Percentiles rank a stretch among this genome's conserved stretches.
Conservation (phyloP, 1,139 yeast species). For the Saccharomyces uvarum region DNA sequence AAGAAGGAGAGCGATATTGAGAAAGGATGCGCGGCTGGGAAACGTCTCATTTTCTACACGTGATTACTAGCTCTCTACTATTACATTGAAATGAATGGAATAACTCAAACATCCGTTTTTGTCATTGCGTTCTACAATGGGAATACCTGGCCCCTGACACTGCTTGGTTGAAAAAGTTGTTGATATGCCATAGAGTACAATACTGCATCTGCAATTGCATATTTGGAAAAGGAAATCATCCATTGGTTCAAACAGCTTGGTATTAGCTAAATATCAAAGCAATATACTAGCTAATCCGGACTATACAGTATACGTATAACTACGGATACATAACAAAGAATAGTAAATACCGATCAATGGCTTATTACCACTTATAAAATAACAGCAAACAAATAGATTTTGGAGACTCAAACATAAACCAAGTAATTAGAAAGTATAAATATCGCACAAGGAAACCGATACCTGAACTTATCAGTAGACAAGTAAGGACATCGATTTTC, state of each 20-base stretch:
- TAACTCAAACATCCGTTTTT: not conserved
- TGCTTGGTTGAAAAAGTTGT: not conserved
- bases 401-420: not conserved
- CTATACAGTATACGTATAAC: not conserved
- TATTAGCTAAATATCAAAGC: not conserved
- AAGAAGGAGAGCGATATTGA: not conserved
- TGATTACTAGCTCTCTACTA: not conserved
- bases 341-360: not conserved
- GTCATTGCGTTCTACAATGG: not conserved
- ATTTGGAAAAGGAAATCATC: not conserved
- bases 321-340: not conserved
- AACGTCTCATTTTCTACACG: not conserved
- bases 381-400: not conserved
- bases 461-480: not conserved
- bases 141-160: not conserved
- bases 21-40: not conserved
- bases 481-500: not conserved
- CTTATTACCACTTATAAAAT: not conserved
- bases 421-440: not conserved
- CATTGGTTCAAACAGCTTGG: not conserved
- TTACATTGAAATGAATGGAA: not conserved
- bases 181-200: not conserved
- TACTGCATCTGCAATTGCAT: not conserved
- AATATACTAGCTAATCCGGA: not conserved
- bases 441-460: not conserved